Base-by-base conservation (phyloP, 2,329 filamentous ascomycete genomes). In the Arthrobotrys pseudoclavata region DNA sequence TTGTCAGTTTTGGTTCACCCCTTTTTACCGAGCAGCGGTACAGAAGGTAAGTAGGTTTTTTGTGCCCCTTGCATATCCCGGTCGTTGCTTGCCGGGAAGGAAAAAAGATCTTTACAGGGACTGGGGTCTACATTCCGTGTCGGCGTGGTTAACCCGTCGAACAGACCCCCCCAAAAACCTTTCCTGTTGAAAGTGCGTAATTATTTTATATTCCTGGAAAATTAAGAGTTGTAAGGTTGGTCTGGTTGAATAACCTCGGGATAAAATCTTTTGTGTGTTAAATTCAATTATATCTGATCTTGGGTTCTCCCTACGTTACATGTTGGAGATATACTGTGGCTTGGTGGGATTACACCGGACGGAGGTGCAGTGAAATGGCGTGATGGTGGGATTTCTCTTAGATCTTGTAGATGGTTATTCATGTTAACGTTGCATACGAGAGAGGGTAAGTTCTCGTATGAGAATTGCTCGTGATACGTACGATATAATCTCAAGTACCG, bases 11-110 rank as follows among this genome's bases (percentile, higher is more conserved):
- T 4, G 53, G 29, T 12, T 22, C 50, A 24, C 50, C 64, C 64
- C 64, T 37, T 68, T 67, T 68, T 68, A 68, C 64, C 64, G 53
- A 69, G 24, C n/a, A 22, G 53, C n/a, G n/a, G n/a, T n/a, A n/a
- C n/a, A n/a, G n/a, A n/a, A n/a, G n/a, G n/a, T n/a, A n/a, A n/a
- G n/a, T 15, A 2, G 18, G 18, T 22, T 18, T 53, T 31, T 31
- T 53, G 34, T 57, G 20, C 55, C 66, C 66, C 66, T 69, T 69
- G 66, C 66, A 69, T 69, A 48, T 55, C 48, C 42, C 26, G 48
- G 50, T 52, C 40, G 52, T n/a, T 68, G 64, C 34, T 34, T 47
- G 37, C 22, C 60, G 60, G 60, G 37, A 12, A 3, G 15, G 37
- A 15, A 40, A 40, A 63, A 63, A 18, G 20, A 45, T 47, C 1